Percentiles rank a stretch among this genome's conserved stretches.
These are phyloP conservation scores for Geranium rotundifolium DNA, from an alignment of 345 rosid genomes.

Conservation along the genomic window DNA sequence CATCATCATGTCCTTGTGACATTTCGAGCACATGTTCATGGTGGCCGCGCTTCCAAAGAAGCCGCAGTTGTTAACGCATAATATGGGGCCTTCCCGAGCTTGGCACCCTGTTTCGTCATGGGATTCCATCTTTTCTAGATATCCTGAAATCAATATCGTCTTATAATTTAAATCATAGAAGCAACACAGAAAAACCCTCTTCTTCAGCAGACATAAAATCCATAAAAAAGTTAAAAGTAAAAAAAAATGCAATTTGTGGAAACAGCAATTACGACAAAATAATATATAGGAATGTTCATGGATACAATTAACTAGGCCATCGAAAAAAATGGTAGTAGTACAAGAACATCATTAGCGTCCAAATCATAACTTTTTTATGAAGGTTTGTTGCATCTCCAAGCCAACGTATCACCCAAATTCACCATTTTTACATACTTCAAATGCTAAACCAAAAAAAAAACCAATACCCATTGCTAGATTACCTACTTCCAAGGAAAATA, in stretches of 20 bases:
- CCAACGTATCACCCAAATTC: background rate
- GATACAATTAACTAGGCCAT: no score
- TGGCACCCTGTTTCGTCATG: constrained; percentile 46
- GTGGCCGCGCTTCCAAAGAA: constrained; percentile 54
- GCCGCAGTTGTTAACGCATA: constrained; percentile 44
- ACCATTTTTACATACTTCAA: background rate
- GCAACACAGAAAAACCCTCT: background rate
- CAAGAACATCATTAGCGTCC: background rate
- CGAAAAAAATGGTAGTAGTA: background rate
- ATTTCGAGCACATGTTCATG: constrained; percentile 50
- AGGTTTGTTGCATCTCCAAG: background rate
- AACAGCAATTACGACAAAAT: no score
- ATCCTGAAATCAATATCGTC: constrained; percentile 14
- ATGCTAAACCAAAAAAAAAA: background rate
- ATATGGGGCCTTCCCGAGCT: constrained; percentile 38
- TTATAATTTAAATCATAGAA: background rate
- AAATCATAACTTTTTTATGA: no score
- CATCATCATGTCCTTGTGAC: constrained; percentile 36
- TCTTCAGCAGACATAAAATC: background rate
- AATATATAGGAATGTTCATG: no score
- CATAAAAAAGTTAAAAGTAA: background rate
- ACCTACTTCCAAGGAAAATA: no score
- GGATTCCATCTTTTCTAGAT: constrained; percentile 28
- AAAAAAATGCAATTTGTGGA: no score
- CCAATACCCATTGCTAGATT: no score